Evolutionary conservation across 1,284 basidiomycete genomes (phyloP).

Genomic region (Athelia psychrophila): DNA sequence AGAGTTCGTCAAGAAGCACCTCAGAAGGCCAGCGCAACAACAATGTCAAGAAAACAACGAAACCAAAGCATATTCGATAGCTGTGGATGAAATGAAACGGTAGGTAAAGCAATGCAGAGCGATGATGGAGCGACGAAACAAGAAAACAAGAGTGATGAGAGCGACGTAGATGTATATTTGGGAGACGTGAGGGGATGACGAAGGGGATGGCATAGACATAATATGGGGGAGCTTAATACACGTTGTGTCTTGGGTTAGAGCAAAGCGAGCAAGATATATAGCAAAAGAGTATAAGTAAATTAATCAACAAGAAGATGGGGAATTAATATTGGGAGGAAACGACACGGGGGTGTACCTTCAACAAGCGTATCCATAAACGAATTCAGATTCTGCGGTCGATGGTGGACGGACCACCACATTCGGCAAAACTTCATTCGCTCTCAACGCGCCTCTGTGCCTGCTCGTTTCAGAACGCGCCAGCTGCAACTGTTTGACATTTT

Average conservation of each 20-base stretch:
- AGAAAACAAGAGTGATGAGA: neutral
- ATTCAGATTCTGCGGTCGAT: conserved; percentile 31
- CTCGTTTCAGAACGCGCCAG: conserved; percentile 59
- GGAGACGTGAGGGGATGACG: neutral
- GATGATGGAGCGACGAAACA: neutral
- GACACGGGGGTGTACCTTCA: conserved; percentile 22
- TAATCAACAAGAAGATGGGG: conserved; percentile 7
- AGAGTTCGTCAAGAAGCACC: too few relatives aligned
- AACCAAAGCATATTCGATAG: conserved; percentile 2
- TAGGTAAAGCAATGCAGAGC: neutral
- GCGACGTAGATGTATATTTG: neutral
- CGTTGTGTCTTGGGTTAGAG: neutral
- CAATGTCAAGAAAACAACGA: neutral
- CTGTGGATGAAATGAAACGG: neutral
- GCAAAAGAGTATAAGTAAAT: neutral
- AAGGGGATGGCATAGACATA: neutral
- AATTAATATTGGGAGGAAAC: conserved; percentile 27
- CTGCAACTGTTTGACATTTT: conserved; percentile 53
- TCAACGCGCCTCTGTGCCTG: conserved; percentile 48
- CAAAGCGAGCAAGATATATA: neutral
- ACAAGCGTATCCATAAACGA: conserved; percentile 24
- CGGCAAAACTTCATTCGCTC: conserved; percentile 39
- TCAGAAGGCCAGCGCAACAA: too few relatives aligned
- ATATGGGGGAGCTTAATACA: neutral
- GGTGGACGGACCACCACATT: conserved; percentile 45